A percentile compares a stretch with the other conserved stretches of the same genome.
phyloP scores from a whole-genome alignment of 805 yeast species.

The Kluyveromyces wickerhamii region DNA sequence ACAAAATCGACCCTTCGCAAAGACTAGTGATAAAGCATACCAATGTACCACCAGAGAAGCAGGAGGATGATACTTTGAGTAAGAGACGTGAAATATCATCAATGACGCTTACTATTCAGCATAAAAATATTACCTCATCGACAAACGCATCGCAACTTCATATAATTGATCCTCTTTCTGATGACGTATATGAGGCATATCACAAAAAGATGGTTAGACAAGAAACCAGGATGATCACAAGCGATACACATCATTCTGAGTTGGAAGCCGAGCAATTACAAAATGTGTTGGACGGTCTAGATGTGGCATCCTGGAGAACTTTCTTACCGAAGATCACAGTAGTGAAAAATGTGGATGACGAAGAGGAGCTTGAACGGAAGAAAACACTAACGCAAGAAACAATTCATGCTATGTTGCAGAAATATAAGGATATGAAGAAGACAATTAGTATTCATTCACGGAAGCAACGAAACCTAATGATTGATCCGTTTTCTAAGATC shows the following conservation, averaged over 20 bases:
- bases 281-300: constrained; percentile 36
- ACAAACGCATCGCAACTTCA: neutral
- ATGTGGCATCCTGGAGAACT: constrained; percentile 40
- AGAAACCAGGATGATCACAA: constrained; percentile 57
- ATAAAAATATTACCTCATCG: neutral
- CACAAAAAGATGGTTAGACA: constrained; percentile 57
- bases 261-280: constrained; percentile 47
- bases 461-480: constrained; percentile 11
- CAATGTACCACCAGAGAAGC: neutral
- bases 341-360: constrained; percentile 41
- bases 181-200: constrained; percentile 35
- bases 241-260: constrained; percentile 35
- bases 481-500: constrained; percentile 15
- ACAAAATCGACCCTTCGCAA: constrained; percentile 15
- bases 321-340: constrained; percentile 41
- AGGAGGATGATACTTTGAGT: neutral
- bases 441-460: constrained; percentile 15
- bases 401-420: constrained; percentile 28
- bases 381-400: constrained; percentile 44
- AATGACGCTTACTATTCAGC: constrained; percentile 1
- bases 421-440: constrained; percentile 21
- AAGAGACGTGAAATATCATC: neutral
- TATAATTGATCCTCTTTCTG: constrained; percentile 39
- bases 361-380: constrained; percentile 44
- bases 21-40: constrained; percentile 6